phyloP scores from a whole-genome alignment of 2,329 filamentous ascomycete species.

The Phaeosphaeriaceae sp. region DNA sequence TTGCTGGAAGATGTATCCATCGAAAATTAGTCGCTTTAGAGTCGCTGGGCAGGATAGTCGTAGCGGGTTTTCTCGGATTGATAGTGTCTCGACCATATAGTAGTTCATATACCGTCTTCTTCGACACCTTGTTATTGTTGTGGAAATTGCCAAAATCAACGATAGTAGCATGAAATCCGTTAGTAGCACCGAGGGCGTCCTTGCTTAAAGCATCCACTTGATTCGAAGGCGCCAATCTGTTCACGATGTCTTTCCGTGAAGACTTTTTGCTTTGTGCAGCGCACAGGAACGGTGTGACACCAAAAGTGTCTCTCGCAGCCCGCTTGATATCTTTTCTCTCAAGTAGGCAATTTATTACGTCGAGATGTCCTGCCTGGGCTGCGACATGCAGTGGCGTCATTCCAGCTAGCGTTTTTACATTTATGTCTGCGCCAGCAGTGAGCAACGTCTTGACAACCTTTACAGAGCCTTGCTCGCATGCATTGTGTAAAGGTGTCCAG shows the following conservation, averaged over 20 bases:
- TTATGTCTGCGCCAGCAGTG: constrained; percentile 39
- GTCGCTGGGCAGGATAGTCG: constrained; percentile 49
- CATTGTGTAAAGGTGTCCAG: constrained; percentile 46
- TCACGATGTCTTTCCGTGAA: constrained; percentile 49
- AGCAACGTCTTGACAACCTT: constrained; percentile 42
- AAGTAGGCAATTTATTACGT: constrained; percentile 47
- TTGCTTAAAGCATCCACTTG: constrained; percentile 46
- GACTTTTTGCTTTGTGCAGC: constrained; percentile 48
- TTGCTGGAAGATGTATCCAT: constrained; percentile 56
- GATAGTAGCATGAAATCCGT: constrained; percentile 49
- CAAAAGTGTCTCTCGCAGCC: constrained; percentile 51
- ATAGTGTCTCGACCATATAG: constrained; percentile 43
- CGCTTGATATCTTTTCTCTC: constrained; percentile 46
- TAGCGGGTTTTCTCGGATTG: constrained; percentile 43
- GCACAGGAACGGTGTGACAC: constrained; percentile 52
- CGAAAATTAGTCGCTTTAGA: constrained; percentile 51
- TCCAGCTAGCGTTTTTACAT: constrained; percentile 42
- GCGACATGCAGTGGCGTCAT: constrained; percentile 49
- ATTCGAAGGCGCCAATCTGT: constrained; percentile 51
- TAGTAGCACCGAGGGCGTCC: constrained; percentile 43
- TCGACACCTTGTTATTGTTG: constrained; percentile 43
- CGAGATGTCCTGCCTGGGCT: constrained; percentile 43
- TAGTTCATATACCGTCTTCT: constrained; percentile 43
- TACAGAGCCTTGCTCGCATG: constrained; percentile 41
- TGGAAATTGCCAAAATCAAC: constrained; percentile 49